A percentile compares a stretch with the other conserved stretches of the same genome.
phyloP scores from a whole-genome alignment of 2,329 filamentous ascomycete genomes.

The Plenodomus lindquistii region DNA sequence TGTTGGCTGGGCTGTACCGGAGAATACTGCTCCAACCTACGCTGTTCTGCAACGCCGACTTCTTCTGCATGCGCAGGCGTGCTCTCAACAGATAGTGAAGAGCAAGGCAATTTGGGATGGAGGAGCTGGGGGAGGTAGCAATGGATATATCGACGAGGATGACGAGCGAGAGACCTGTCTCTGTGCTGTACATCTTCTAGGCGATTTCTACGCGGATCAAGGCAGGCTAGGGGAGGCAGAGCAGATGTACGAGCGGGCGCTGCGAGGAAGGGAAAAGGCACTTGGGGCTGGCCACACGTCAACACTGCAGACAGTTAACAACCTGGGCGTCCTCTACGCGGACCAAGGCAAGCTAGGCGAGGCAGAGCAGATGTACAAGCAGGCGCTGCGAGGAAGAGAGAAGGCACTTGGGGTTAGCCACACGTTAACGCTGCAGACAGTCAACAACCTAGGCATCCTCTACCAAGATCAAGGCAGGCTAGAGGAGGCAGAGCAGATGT shows the following conservation, averaged over 20 bases:
- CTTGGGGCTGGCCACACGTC: constrained; percentile 13
- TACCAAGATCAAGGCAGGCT: constrained; percentile 4
- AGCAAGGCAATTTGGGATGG: constrained; percentile 1
- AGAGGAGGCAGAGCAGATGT: constrained; percentile 18
- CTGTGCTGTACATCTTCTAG: constrained; percentile 13
- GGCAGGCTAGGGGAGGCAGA: constrained; percentile 20
- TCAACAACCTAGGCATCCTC: constrained; percentile 1
- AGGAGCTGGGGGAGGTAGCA: background rate
- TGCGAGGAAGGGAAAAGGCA: constrained; percentile 19
- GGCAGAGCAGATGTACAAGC: constrained; percentile 1
- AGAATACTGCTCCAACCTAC: constrained; percentile 6
- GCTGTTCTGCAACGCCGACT: constrained; percentile 20
- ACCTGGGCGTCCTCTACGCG: constrained; percentile 21
- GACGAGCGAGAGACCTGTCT: constrained; percentile 11
- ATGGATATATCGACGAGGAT: background rate
- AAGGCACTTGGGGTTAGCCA: background rate
- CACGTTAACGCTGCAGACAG: background rate
- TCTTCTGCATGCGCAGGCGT: constrained; percentile 17
- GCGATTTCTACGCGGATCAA: constrained; percentile 20
- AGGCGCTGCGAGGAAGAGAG: constrained; percentile 1
- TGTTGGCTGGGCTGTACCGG: constrained; percentile 16
- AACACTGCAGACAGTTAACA: constrained; percentile 23
- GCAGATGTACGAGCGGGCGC: constrained; percentile 20
- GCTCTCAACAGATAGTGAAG: constrained; percentile 6
- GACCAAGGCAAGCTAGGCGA: constrained; percentile 14